Base-by-base conservation (phyloP, 345 rosid genomes). In the Geranium brycei region DNA sequence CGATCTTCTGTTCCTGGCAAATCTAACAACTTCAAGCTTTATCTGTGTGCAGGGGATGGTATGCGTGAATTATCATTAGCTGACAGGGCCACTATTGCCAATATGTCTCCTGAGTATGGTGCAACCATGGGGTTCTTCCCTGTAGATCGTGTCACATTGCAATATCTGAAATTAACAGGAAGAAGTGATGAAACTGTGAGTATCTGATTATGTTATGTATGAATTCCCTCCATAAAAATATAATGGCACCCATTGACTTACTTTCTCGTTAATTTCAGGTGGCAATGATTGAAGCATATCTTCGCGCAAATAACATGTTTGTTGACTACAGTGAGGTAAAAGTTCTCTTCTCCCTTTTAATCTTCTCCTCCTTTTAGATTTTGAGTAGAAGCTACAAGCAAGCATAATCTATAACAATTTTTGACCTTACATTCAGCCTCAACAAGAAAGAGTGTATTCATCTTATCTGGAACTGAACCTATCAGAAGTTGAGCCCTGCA, bases 71-170 rank as follows among this genome's bases (percentile, higher is more conserved):
- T 93, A 11, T 88, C 99, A 62, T 79, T 93, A 62, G 99, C 99
- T 67, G 99, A 93, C 80, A 86, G 99, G 75, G 99, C 99, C 16
- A 93, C 99, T 19, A 93, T 91, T 68, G 99, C 99, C 60, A 93
- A 93, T 66, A 93, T 93, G 99, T 88, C 99, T 66, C 99, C 99
- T 0, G 99, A 93, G 80, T 93, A 93, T 70, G 99, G 99, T 82
- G 97, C 99, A 73, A 93, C 99, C 76, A 93, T 93, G 99, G 99
- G 99, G 19, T 93, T 93, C 78, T 93, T 93, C 88, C 99, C 97
- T 19, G 99, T 93, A 5, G 99, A 93, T 80, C 95, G 85, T 79
- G 97, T 88, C 71, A 86, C 99, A 30, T 70, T 93, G 63, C 91
- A 93, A 66, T 93, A 91, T 78, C 92, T 93, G 57, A 91, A 84